Percentiles rank a stretch among this genome's conserved stretches.
These are phyloP conservation scores for Plasmodium reichenowi DNA, from an alignment of 169 alveolate genomes.

Conservation along the genomic window DNA sequence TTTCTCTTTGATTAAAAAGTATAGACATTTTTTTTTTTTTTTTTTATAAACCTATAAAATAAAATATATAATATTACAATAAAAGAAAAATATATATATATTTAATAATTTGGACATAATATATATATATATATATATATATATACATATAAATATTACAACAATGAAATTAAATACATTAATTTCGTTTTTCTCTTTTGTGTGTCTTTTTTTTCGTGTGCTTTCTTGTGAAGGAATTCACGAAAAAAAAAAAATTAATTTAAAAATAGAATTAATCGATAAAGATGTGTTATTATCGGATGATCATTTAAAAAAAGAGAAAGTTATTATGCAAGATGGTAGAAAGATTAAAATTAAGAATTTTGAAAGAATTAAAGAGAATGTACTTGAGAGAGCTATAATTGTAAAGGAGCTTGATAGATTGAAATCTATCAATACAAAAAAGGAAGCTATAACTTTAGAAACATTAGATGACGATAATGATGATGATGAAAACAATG, in stretches of 20 bases:
- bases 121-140: conserved; percentile 7
- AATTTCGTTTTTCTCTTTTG: conserved; percentile 36
- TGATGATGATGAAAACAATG: conserved; percentile 11
- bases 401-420: conserved; percentile 44
- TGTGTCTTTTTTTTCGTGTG: conserved; percentile 31
- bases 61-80: too few species aligned
- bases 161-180: conserved; percentile 40
- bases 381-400: conserved; percentile 66
- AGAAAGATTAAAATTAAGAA: conserved; percentile 48
- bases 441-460: conserved; percentile 7
- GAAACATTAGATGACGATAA: conserved; percentile 16
- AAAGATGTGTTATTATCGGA: conserved; percentile 41
- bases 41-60: neutral
- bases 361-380: conserved; percentile 65
- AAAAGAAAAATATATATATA: too few species aligned
- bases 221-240: conserved; percentile 13
- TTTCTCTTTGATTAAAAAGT: too few species aligned
- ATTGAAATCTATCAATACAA: conserved; percentile 11
- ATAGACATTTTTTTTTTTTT: too few species aligned
- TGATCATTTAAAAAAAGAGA: conserved; percentile 72
- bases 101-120: too few species aligned
- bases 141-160: neutral
- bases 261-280: conserved; percentile 66
- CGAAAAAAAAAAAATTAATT: conserved; percentile 47
- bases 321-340: conserved; percentile 39